phyloP scores from a whole-genome alignment of 2,329 filamentous ascomycete genomes.

The Neocucurbitaria cava region DNA sequence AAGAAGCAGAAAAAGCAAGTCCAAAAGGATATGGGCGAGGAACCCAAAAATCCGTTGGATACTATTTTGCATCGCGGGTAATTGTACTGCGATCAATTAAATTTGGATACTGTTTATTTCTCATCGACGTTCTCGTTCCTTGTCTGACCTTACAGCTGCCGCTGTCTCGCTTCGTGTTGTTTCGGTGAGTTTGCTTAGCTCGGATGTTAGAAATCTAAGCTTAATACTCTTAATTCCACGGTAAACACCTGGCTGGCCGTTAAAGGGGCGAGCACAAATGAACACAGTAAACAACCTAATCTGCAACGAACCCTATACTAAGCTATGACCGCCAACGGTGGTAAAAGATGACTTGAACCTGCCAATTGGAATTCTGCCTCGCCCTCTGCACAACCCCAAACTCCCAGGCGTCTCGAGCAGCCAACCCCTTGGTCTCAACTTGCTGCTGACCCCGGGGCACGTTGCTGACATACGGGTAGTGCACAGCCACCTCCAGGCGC shows the following conservation, averaged over 20 bases:
- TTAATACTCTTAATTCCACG: too few species aligned
- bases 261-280: too few species aligned
- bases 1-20: constrained; percentile 32
- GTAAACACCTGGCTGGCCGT: too few species aligned
- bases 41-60: constrained; percentile 34
- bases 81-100: background rate
- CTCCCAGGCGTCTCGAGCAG: background rate
- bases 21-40: constrained; percentile 24
- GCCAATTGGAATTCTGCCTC: background rate
- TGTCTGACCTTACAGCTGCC: background rate
- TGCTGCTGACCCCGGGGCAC: background rate
- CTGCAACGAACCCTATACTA: too few species aligned
- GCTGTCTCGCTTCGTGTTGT: background rate
- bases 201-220: too few species aligned
- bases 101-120: constrained; percentile 1
- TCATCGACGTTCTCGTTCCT: background rate
- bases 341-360: background rate
- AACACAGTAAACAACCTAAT: too few species aligned
- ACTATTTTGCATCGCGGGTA: constrained; percentile 37
- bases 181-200: background rate
- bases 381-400: background rate
- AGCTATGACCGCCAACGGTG: background rate
- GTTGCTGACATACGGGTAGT: background rate
- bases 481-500: background rate
- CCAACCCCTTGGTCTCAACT: background rate